Percentiles rank a stretch among this genome's conserved stretches.
These are phyloP conservation scores for Penicillium lagena DNA, from an alignment of 495 filamentous ascomycete species.

Conservation along the genomic window DNA sequence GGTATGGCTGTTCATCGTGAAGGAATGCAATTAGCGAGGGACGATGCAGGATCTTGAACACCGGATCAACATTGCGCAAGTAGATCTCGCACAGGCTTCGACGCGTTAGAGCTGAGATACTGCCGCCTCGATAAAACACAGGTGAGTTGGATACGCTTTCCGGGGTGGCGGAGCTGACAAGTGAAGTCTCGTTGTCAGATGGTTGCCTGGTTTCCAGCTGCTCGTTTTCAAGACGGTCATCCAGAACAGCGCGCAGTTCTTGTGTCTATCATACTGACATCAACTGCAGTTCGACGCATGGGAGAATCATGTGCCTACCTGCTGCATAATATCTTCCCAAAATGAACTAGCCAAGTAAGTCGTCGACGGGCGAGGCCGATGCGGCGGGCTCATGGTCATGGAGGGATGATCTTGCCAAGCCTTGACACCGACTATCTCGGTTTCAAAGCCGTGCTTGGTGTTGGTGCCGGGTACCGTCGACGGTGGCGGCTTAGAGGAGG, in stretches of 20 bases:
- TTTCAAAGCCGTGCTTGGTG: constrained; percentile 1
- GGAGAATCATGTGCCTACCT: too few relatives aligned
- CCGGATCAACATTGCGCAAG: constrained; percentile 29
- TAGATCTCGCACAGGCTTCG: constrained; percentile 26
- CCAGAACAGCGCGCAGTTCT: constrained; percentile 17
- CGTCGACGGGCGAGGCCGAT: constrained; percentile 9
- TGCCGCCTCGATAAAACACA: constrained; percentile 2
- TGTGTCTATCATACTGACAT: constrained; percentile 15
- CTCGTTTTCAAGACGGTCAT: constrained; percentile 14
- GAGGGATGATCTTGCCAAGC: constrained; percentile 1
- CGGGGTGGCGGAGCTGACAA: constrained; percentile 15
- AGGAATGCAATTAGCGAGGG: constrained; percentile 28
- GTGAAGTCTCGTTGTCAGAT: constrained; percentile 4
- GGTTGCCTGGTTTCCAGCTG: constrained; percentile 3
- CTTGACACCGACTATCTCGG: constrained; percentile 3
- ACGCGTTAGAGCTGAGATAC: constrained; percentile 1
- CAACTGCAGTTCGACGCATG: too few relatives aligned
- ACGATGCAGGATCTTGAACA: constrained; percentile 34
- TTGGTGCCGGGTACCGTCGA: background rate
- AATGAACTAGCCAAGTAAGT: constrained; percentile 22
- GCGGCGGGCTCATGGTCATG: background rate
- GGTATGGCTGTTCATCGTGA: constrained; percentile 21
- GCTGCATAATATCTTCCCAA: constrained; percentile 28
- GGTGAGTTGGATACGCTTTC: constrained; percentile 9
- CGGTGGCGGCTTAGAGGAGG: background rate